Evolutionary conservation across 2,329 filamentous ascomycete species (phyloP), one percentile per base, ranked within the genome.

Genomic region (Hypoxylon sp.): DNA sequence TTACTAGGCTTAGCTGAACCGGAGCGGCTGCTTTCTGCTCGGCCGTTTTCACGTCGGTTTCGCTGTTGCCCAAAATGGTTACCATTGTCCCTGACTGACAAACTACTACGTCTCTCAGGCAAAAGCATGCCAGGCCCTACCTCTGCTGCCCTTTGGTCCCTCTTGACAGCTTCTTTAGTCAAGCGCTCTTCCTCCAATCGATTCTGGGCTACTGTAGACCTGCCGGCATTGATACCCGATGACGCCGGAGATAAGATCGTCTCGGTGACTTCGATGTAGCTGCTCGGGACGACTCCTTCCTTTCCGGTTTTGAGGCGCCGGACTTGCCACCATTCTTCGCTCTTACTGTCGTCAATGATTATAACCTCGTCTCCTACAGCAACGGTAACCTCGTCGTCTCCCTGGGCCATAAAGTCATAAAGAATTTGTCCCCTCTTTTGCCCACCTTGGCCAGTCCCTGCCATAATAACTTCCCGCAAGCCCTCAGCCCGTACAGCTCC

Each of bases 291-390:
- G 27, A 99, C 96, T 42, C 96, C 96, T 82, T 98, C 94, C 78
- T 94, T 96, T 74, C 94, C 94, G 78, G 94, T 98, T 83, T 94
- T 97, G 70, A 98, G 77, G 37, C 95, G 89, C 66, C 92, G 89
- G 37, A 99, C 94, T 84, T 96, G 94, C 95, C 96, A 98, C 96
- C 96, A 99, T 78, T 99, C 96, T 66, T 98, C 94, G 70, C 95
- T 98, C 81, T 95, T 96, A 35, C 86, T 89, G 77, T 98, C 94
- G 77, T 99, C 95, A 62, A 98, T 80, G 60, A 99, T 85, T 48
- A 97, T 84, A 44, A 99, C 95, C 77, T 99, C 95, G 77, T 99
- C 96, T 44, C 92, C 96, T 22, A 92, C 88, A 27, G 89, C 90
- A 51, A 99, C 96, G 0, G 94, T 97, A 53, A 99, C 95, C 81